These are phyloP conservation scores for Solanum chacoense DNA, from an alignment of 305 asterid genomes.

Conservation along the genomic window DNA sequence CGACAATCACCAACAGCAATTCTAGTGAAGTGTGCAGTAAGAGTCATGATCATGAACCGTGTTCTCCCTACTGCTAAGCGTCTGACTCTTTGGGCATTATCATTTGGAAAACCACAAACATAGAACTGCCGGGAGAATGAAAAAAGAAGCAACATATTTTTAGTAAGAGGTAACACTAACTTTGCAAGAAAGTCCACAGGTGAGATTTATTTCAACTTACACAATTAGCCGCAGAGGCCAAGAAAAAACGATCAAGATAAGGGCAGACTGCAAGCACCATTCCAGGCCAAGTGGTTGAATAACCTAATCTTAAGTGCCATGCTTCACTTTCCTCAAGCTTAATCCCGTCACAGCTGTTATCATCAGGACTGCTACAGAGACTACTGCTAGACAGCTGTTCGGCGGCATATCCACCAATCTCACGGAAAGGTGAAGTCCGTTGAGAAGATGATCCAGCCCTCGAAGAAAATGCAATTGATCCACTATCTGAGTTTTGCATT, in stretches of 20 bases:
- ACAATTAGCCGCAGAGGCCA: conserved; percentile 81
- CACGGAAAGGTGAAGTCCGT: conserved; percentile 48
- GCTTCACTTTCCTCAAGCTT: conserved; percentile 78
- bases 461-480: conserved; percentile 41
- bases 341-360: conserved; percentile 65
- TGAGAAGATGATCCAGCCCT: conserved; percentile 47
- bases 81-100: conserved; percentile 58
- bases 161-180: conserved; percentile 6
- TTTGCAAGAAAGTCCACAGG: conserved; percentile 1
- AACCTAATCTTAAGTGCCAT: conserved; percentile 69
- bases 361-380: conserved; percentile 82
- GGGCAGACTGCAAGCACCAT: conserved; percentile 85
- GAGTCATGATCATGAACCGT: conserved; percentile 67
- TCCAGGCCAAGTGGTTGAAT: conserved; percentile 63
- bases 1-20: conserved; percentile 99
- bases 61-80: conserved; percentile 66
- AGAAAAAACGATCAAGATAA: conserved; percentile 73
- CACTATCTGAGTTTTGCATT: conserved; percentile 54
- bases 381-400: conserved; percentile 71
- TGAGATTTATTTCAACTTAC: conserved; percentile 43
- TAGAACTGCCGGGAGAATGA: conserved; percentile 45
- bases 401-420: conserved; percentile 35
- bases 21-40: conserved; percentile 75
- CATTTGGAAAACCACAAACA: conserved; percentile 75
- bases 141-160: conserved; percentile 4